Base-by-base conservation (phyloP, 2,329 filamentous ascomycete species). In the Pseudogymnoascus sp. region DNA sequence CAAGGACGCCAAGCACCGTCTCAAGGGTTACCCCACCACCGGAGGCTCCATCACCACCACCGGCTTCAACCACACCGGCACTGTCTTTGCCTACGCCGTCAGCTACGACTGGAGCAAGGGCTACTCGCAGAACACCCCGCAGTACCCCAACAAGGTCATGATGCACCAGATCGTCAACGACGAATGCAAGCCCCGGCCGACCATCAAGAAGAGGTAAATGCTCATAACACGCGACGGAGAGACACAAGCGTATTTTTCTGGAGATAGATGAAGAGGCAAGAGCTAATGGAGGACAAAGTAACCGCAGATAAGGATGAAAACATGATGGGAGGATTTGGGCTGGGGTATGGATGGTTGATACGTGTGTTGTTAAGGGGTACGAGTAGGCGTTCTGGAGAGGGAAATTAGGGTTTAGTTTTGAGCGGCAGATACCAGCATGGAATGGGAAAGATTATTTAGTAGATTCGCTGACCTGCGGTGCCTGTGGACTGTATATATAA, bases 41-140 rank as follows among this genome's bases (percentile, higher is more conserved):
- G 89, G 90, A 16, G 93, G 93, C 64, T 91, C 89, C 71, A 99
- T 99, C 78, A 89, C 89, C 6, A 84, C 90, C 23, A 96, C 93
- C 1, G 90, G 86, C n/a, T 99, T 99, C 82, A 96, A 93, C 79
- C 85, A 87, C 70, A 89, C 82, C 64, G 95, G 95, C 61, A 88
- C 77, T 73, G 91, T 93, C 71, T 95, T 95, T 73, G 90, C 90
- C 14, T 95, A 95, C 70, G 91, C 93, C 25, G 85, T 97, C 59
- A 92, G 91, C 74, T 99, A 99, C 75, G 95, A 99, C 78, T 99
- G 95, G 95, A 92, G 89, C 78, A 97, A 99, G 81, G 95, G 95
- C 14, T 97, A 93, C 78, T 85, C 89, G 67, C 85, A 82, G 68
- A 97, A 97, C 77, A 95, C 81, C 25, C 86, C 86, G 64, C 83